phyloP scores from a whole-genome alignment of 257 asterid genomes.

The Catharanthus roseus region DNA sequence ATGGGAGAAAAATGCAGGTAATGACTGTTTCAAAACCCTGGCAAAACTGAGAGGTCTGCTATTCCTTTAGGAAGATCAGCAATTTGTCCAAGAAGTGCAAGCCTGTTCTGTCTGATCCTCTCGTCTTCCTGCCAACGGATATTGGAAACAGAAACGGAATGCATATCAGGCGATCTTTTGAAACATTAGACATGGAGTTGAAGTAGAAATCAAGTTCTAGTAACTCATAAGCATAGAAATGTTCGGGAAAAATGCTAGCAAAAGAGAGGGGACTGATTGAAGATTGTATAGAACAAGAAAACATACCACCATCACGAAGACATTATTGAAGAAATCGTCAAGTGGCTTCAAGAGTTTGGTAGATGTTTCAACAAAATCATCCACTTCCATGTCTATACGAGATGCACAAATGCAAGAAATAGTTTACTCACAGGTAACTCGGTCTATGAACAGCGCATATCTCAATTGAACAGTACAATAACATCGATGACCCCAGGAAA shows the following conservation, averaged over 20 bases:
- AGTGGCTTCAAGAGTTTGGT: constrained; percentile 59
- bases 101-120: constrained; percentile 79
- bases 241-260: not conserved
- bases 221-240: not conserved
- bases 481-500: not conserved
- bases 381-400: constrained; percentile 77
- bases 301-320: constrained; percentile 96
- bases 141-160: not conserved
- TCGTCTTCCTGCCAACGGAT: constrained; percentile 70
- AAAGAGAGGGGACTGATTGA: not conserved
- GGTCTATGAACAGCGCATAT: not conserved
- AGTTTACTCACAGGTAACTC: not conserved
- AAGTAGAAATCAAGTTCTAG: not conserved
- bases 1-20: not conserved
- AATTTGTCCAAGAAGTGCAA: constrained; percentile 62
- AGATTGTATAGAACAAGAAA: not conserved
- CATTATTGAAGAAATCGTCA: constrained; percentile 79
- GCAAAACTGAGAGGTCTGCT: constrained; percentile 77
- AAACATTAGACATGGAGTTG: not conserved
- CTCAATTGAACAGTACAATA: not conserved
- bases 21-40: constrained; percentile 42
- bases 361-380: constrained; percentile 78
- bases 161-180: not conserved
- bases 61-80: constrained; percentile 90
- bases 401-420: constrained; percentile 8